Base-by-base conservation (phyloP, 2,329 filamentous ascomycete species). In the Huntiella savannae region DNA sequence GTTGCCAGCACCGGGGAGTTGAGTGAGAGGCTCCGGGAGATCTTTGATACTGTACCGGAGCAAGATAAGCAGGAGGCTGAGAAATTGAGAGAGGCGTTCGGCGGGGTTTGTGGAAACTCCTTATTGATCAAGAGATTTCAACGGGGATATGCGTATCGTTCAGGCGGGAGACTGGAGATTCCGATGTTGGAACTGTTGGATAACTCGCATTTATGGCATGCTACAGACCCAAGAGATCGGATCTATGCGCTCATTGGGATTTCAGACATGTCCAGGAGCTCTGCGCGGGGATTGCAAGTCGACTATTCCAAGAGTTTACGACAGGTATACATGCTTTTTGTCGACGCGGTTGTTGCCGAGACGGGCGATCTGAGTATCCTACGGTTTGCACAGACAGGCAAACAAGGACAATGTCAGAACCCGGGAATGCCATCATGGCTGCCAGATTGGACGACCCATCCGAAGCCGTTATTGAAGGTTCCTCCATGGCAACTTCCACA, bases 171-270 rank as follows among this genome's bases (percentile, higher is more conserved):
- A 13, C 12, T 13, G 32, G 10, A 13, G n/a, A 17, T 43, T 13
- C 40, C 40, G 15, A 16, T 43, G n/a, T 28, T 45, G 34, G 4
- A 36, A 43, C 36, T 46, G 17, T 12, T 45, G 10, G 35, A 45
- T 11, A 45, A 45, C 13, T 19, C 43, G 11, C 39, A 39, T 33
- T n/a, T 45, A 4, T 39, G 35, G 13, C 46, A 53, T 13, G 51
- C 51, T 10, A 52, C 51, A 8, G 53, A 54, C 36, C 49, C 52
- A 12, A 40, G 52, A n/a, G 54, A 55, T 49, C 54, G 54, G 34
- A 47, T 55, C 22, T 55, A 54, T 45, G 54, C 52, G 17, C 45
- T 55, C 11, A 48, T 55, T 1, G 54, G 52, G 1, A 49, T 55
- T 22, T 45, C 43, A 16, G 35, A 45, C 13, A 22, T 45, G 11